Evolutionary conservation across 164 flowering plant species (phyloP).

Genomic region (Dillenia turbinata): DNA sequence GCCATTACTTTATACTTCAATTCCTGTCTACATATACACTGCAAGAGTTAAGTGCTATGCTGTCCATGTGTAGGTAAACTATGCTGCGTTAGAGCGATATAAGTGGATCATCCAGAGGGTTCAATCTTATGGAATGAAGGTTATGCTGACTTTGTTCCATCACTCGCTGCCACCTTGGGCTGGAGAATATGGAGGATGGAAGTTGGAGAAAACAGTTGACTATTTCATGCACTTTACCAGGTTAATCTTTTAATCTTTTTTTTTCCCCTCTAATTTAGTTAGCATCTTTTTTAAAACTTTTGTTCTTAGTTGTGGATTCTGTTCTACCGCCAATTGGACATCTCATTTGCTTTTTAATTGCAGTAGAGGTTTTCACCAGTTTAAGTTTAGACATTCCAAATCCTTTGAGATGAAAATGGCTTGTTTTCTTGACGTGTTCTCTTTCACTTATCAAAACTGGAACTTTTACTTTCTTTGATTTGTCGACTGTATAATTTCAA

Average conservation of each 20-base stretch:
- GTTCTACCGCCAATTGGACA: too few relatives aligned
- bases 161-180: constrained; percentile 99
- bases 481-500: too few relatives aligned
- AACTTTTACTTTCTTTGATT: too few relatives aligned
- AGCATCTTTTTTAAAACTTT: not conserved
- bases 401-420: too few relatives aligned
- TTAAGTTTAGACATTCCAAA: too few relatives aligned
- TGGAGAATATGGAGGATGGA: constrained; percentile 98
- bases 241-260: constrained; percentile 22
- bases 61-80: constrained; percentile 56
- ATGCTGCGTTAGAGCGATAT: constrained; percentile 89
- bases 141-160: constrained; percentile 95
- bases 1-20: too few relatives aligned
- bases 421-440: too few relatives aligned
- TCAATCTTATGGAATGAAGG: constrained; percentile 91
- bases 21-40: too few relatives aligned
- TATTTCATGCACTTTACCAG: constrained; percentile 92
- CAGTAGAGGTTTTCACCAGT: too few relatives aligned
- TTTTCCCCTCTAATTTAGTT: too few relatives aligned
- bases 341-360: too few relatives aligned
- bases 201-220: constrained; percentile 85
- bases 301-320: not conserved
- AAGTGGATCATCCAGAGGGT: constrained; percentile 86
- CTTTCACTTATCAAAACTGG: too few relatives aligned
- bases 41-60: not conserved